Conservation (phyloP, 108 stramenopile genomes). For the Aurantiochytrium sp. region DNA sequence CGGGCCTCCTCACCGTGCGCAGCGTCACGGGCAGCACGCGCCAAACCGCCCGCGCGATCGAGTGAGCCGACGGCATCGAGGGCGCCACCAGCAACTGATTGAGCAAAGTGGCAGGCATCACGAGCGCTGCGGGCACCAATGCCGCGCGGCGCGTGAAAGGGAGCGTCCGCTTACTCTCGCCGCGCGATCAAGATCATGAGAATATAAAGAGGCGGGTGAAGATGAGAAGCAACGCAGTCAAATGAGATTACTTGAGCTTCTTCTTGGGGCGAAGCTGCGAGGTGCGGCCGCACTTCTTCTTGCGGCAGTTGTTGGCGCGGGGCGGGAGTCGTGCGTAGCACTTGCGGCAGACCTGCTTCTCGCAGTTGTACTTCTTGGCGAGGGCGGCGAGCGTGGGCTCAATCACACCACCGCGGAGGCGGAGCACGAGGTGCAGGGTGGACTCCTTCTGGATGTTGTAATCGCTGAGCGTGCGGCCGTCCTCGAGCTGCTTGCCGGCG, state of each 20-base stretch:
- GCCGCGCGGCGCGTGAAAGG: too few relatives aligned
- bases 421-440: slow-evolving; percentile 64
- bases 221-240: too few relatives aligned
- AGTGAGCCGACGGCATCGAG: neutral
- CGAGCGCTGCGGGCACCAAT: too few relatives aligned
- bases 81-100: too few relatives aligned
- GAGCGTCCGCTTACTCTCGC: too few relatives aligned
- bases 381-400: slow-evolving; percentile 91
- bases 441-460: slow-evolving; percentile 93
- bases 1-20: neutral
- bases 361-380: slow-evolving; percentile 98
- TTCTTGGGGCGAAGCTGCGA: slow-evolving; percentile 99
- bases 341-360: slow-evolving; percentile 93
- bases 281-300: slow-evolving; percentile 99
- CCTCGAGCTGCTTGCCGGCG: slow-evolving; percentile 86
- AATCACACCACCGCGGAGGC: slow-evolving; percentile 65
- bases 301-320: slow-evolving; percentile 98
- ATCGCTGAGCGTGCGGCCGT: slow-evolving; percentile 93
- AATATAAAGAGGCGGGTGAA: too few relatives aligned
- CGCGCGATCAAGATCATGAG: too few relatives aligned
- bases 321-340: slow-evolving; percentile 99
- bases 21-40: neutral
- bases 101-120: too few relatives aligned
- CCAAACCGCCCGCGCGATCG: neutral
- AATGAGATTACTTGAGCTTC: slow-evolving; percentile 85